Evolutionary conservation across 192 early-diverging fungal species (phyloP).

Genomic region (Backusella circina): DNA sequence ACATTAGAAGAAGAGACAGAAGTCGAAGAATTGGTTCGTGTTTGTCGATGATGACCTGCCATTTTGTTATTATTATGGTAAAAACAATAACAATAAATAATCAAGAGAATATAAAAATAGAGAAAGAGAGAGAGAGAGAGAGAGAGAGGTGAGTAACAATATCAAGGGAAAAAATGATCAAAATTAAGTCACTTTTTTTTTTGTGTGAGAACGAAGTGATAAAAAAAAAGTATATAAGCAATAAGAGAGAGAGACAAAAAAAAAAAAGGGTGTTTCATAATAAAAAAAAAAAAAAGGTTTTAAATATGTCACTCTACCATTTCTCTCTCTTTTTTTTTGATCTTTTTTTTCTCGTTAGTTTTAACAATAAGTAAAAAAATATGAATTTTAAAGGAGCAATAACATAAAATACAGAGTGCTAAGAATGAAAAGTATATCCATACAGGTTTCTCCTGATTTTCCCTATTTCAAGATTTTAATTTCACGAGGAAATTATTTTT

Average conservation of each 20-base stretch:
- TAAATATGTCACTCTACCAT: neutral
- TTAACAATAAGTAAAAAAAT: neutral
- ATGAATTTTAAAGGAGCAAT: neutral
- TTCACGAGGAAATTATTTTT: neutral
- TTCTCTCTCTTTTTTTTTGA: neutral
- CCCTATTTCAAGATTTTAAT: neutral
- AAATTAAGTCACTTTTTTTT: conserved; percentile 1
- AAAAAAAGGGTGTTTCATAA: neutral
- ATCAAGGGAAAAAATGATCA: conserved; percentile 1
- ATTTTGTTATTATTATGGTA: conserved; percentile 5
- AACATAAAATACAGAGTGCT: neutral
- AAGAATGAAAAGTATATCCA: neutral
- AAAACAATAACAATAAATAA: neutral
- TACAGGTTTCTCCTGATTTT: conserved; percentile 2
- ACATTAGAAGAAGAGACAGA: conserved; percentile 59
- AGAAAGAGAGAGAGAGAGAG: neutral
- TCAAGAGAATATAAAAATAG: conserved; percentile 1
- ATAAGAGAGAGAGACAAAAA: neutral
- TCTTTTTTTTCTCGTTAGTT: neutral
- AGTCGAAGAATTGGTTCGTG: conserved; percentile 17
- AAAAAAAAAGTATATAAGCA: too few species aligned
- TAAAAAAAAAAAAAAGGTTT: neutral
- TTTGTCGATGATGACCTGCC: conserved; percentile 11
- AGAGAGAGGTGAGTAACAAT: neutral
- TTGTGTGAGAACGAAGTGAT: neutral